Evolutionary conservation across 1,139 yeast genomes (phyloP), one percentile per base, ranked within the genome.

Genomic region (Yamadazyma spencermartinsiae): DNA sequence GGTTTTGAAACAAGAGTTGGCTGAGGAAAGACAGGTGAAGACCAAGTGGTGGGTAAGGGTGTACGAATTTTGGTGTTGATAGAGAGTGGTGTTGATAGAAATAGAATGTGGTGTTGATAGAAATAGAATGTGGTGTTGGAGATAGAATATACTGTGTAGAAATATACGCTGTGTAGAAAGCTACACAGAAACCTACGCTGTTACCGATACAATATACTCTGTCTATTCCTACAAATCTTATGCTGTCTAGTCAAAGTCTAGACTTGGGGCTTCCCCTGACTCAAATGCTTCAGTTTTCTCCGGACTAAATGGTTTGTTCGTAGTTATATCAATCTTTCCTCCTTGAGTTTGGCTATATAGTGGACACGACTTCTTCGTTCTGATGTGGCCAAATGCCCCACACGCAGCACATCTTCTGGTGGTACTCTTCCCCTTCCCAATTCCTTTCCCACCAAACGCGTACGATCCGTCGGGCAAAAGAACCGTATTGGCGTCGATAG

Each of bases 311-410:
- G 36, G 16, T 23, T 32, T 33, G 12, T 26, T 28, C 7, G 31
- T 28, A 11, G 31, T 34, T 3, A 43, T 24, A 28, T 43, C 48
- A 20, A 50, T 48, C 14, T 50, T 46, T 0, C 56, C 56, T 21
- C 52, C 55, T 38, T 52, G 51, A 6, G 71, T 62, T 44, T 68
- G 72, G 35, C 55, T 49, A 47, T 66, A 90, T 74, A 89, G 72
- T n/a, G 98, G 98, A 63, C 98, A 90, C 1, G 87, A 67, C 57
- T 84, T 84, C 60, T 88, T 89, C 8, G 98, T 90, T 55, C 95
- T 75, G 46, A 90, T 92, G 60, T 92, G 98, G 0, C 98, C 98
- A 51, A 86, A 76, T 3, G 92, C 95, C 19, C 98, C 98, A 72
- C 98, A 92, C 2, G 95, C 85, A 4, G 95, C 89, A 65, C 98